phyloP scores from a whole-genome alignment of 768 basidiomycete species.

The Pilatotrama ljubarskyi region DNA sequence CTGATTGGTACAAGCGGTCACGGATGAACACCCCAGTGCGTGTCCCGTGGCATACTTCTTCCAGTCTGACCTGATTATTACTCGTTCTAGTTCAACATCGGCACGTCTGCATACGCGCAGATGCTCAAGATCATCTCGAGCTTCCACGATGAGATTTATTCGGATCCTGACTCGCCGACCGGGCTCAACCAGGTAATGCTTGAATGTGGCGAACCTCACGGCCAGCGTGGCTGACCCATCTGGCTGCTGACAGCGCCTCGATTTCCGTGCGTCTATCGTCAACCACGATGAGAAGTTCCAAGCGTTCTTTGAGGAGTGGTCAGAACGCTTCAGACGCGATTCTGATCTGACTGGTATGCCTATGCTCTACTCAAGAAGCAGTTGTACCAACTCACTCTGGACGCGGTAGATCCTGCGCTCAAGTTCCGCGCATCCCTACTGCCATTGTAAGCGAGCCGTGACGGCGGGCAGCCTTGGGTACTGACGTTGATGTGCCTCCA shows the following conservation, averaged over 20 bases:
- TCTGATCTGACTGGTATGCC: conserved; percentile 57
- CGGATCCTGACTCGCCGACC: conserved; percentile 62
- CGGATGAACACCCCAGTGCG: conserved; percentile 58
- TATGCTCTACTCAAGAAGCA: neutral
- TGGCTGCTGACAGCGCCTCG: conserved; percentile 46
- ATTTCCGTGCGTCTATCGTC: conserved; percentile 66
- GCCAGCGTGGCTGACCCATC: too few species aligned
- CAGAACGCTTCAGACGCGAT: conserved; percentile 53
- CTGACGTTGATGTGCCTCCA: conserved; percentile 26
- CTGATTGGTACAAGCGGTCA: conserved; percentile 75
- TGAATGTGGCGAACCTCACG: neutral
- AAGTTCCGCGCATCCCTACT: conserved; percentile 64
- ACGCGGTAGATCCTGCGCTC: conserved; percentile 51
- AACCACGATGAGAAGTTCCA: conserved; percentile 59
- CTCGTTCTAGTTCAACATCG: conserved; percentile 63
- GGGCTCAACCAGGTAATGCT: conserved; percentile 64
- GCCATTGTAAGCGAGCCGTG: conserved; percentile 64
- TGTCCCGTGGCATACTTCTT: neutral
- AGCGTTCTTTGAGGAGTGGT: conserved; percentile 68
- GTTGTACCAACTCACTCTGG: neutral
- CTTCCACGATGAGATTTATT: conserved; percentile 79
- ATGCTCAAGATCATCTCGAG: conserved; percentile 68
- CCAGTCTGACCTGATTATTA: neutral
- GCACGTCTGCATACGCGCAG: conserved; percentile 71
- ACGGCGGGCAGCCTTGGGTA: neutral